Conservation (phyloP, 148 eudicot genomes). For the Chenopodium album region DNA sequence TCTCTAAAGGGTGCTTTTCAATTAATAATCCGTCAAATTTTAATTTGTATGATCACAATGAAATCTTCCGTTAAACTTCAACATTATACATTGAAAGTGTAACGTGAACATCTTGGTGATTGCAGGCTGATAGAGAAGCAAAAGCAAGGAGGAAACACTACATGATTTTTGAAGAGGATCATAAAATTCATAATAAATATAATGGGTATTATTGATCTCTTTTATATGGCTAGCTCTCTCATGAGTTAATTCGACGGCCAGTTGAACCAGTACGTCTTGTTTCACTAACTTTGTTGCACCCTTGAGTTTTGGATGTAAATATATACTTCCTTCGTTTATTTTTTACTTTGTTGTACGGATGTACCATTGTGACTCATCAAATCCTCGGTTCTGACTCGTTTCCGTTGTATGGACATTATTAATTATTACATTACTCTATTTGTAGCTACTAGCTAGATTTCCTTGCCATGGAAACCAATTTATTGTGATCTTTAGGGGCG, state of each 20-base stretch:
- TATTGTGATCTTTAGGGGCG: too few species aligned
- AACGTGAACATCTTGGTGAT: neutral
- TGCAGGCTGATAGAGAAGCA: conserved; percentile 54
- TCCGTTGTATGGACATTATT: too few species aligned
- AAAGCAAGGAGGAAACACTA: conserved; percentile 42
- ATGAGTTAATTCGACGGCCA: neutral
- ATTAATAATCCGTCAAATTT: too few species aligned
- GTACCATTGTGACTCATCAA: neutral
- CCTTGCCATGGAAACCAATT: too few species aligned
- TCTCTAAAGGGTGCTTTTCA: too few species aligned
- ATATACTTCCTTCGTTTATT: neutral
- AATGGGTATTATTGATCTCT: conserved; percentile 22
- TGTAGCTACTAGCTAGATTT: too few species aligned
- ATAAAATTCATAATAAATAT: neutral
- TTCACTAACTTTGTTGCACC: neutral
- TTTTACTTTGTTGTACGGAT: too few species aligned
- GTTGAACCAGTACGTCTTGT: neutral
- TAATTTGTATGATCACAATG: too few species aligned
- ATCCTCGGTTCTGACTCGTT: neutral
- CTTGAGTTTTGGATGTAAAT: conserved; percentile 20
- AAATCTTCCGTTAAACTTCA: too few species aligned
- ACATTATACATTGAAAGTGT: too few species aligned
- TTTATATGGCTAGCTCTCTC: neutral
- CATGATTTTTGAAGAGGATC: conserved; percentile 43
- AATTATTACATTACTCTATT: too few species aligned